phyloP scores from a whole-genome alignment of 768 basidiomycete species.

The Wakefieldia striispora region DNA sequence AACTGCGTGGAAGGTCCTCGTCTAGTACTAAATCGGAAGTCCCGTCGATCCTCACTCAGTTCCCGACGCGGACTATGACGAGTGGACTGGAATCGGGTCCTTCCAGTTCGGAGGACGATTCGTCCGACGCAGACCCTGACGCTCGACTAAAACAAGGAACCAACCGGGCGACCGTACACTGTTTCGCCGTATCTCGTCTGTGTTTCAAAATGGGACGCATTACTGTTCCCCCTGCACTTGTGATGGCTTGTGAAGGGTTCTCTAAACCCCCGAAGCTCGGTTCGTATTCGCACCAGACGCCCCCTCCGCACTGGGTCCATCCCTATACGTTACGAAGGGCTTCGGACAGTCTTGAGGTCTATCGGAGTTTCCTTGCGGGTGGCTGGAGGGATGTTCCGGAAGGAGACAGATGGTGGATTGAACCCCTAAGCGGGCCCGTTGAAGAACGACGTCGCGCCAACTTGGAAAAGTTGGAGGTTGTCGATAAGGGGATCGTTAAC shows the following conservation, averaged over 20 bases:
- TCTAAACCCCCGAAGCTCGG: slow-evolving; percentile 16
- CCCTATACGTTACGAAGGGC: slow-evolving; percentile 7
- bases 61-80: neutral
- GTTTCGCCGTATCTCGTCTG: slow-evolving; percentile 54
- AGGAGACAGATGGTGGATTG: slow-evolving; percentile 63
- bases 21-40: neutral
- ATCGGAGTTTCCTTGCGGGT: slow-evolving; percentile 47
- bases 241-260: slow-evolving; percentile 58
- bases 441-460: slow-evolving; percentile 34
- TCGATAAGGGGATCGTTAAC: neutral
- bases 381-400: slow-evolving; percentile 61
- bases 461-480: slow-evolving; percentile 7
- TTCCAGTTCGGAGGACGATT: neutral
- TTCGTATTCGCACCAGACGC: slow-evolving; percentile 7
- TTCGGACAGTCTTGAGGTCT: slow-evolving; percentile 24
- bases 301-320: slow-evolving; percentile 14
- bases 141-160: neutral
- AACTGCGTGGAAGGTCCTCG: neutral
- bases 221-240: slow-evolving; percentile 65
- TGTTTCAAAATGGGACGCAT: slow-evolving; percentile 72
- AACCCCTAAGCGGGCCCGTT: slow-evolving; percentile 43
- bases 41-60: neutral
- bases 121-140: neutral
- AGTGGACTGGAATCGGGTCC: neutral
- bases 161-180: slow-evolving; percentile 54